Evolutionary conservation across 306 rosid species (phyloP).

Genomic region (Sicyos baderoa): DNA sequence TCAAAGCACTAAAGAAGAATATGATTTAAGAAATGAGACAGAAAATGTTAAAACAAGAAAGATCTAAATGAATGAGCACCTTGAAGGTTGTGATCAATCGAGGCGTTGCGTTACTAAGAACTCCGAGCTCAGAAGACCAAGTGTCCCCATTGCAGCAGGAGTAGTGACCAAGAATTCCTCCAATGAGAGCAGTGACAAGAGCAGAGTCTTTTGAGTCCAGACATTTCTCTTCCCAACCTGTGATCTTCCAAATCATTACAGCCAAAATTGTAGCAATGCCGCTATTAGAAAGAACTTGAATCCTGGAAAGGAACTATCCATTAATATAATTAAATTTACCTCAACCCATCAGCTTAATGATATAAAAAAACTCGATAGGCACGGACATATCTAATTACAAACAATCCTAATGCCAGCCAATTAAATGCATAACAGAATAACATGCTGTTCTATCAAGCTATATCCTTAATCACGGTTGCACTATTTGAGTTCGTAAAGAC

Average conservation of each 20-base stretch:
- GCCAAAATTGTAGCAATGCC: slow-evolving; percentile 65
- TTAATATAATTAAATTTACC: too few species aligned
- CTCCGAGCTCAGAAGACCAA: slow-evolving; percentile 94
- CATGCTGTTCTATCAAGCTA: background rate
- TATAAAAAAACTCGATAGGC: background rate
- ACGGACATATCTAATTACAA: background rate
- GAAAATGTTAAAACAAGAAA: slow-evolving; percentile 14
- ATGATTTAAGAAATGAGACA: background rate
- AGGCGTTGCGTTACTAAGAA: slow-evolving; percentile 73
- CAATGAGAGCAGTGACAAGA: slow-evolving; percentile 59
- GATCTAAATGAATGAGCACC: slow-evolving; percentile 31
- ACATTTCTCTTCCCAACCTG: slow-evolving; percentile 56
- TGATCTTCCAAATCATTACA: slow-evolving; percentile 41
- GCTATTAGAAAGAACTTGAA: slow-evolving; percentile 74
- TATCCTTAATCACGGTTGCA: background rate
- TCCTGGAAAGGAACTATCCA: slow-evolving; percentile 33
- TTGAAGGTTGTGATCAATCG: slow-evolving; percentile 76
- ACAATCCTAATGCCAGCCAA: background rate
- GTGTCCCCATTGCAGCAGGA: slow-evolving; percentile 94
- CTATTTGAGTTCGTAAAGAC: background rate
- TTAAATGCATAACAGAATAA: background rate
- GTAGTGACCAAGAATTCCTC: slow-evolving; percentile 81
- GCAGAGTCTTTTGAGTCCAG: slow-evolving; percentile 59
- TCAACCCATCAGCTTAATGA: too few species aligned
- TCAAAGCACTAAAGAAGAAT: too few species aligned